Conservation (phyloP, 139 green algal genomes). For the Tetradesmus lagerheimii region DNA sequence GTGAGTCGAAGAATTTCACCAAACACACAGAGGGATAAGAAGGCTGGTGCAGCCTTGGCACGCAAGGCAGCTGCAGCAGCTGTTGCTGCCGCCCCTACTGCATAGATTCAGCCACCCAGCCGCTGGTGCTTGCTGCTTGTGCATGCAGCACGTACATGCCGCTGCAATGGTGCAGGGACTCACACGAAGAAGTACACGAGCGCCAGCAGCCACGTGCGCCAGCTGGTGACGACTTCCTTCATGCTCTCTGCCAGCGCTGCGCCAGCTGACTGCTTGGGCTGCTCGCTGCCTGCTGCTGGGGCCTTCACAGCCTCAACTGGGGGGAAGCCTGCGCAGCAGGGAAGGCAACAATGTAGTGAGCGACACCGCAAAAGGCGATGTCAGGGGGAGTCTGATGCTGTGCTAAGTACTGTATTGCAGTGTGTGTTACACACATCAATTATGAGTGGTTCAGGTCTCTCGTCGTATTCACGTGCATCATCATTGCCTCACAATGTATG, state of each 20-base stretch:
- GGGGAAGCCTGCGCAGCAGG: neutral
- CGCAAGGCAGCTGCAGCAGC: slow-evolving; percentile 62
- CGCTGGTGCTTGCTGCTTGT: too few species aligned
- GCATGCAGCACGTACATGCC: too few species aligned
- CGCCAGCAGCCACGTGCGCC: slow-evolving; percentile 63
- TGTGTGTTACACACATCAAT: too few species aligned
- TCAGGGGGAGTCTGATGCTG: too few species aligned
- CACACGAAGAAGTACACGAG: slow-evolving; percentile 80
- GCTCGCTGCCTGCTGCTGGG: slow-evolving; percentile 57
- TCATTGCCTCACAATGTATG: too few species aligned
- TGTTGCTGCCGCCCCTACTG: neutral
- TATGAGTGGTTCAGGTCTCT: too few species aligned
- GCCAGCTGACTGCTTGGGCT: slow-evolving; percentile 47
- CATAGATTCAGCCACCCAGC: too few species aligned
- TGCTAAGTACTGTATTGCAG: too few species aligned
- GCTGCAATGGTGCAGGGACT: neutral
- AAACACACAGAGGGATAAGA: too few species aligned
- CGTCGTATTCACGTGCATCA: too few species aligned
- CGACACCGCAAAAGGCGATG: neutral
- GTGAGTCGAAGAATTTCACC: too few species aligned
- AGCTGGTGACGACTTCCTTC: slow-evolving; percentile 69
- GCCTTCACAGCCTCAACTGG: slow-evolving; percentile 34
- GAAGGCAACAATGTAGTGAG: neutral
- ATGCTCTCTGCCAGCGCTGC: slow-evolving; percentile 77
- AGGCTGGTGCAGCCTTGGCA: slow-evolving; percentile 76